Evolutionary conservation across 139 green algal species (phyloP).

Genomic region (Auxenochlorella pyrenoidosa): DNA sequence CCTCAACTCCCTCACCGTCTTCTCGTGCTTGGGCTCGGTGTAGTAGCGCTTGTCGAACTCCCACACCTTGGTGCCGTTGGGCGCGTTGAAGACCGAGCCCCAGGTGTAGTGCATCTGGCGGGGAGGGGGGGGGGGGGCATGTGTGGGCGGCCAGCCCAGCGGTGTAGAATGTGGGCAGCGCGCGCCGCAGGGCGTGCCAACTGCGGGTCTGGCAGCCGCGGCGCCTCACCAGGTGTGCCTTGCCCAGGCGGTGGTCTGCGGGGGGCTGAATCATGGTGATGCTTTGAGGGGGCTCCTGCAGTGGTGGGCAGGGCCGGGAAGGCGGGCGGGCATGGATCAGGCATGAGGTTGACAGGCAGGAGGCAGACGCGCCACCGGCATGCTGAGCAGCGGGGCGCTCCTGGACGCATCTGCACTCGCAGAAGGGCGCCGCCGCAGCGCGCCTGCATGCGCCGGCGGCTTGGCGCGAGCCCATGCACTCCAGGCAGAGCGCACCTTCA

Average conservation of each 20-base stretch:
- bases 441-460: too few species aligned
- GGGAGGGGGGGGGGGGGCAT: too few species aligned
- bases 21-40: slow-evolving; percentile 45
- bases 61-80: slow-evolving; percentile 66
- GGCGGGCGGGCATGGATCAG: neutral
- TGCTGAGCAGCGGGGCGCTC: too few species aligned
- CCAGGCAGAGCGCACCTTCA: slow-evolving; percentile 33
- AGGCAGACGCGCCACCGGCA: too few species aligned
- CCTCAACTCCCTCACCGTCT: slow-evolving; percentile 49
- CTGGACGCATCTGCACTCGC: too few species aligned
- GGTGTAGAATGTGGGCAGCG: too few species aligned
- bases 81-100: slow-evolving; percentile 58
- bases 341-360: neutral
- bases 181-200: too few species aligned
- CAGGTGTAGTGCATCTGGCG: slow-evolving; percentile 88
- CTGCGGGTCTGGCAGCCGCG: too few species aligned
- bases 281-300: slow-evolving; percentile 56
- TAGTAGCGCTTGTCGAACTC: slow-evolving; percentile 72
- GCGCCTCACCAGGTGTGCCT: slow-evolving; percentile 47
- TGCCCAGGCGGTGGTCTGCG: slow-evolving; percentile 70
- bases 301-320: neutral
- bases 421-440: too few species aligned
- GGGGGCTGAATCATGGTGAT: slow-evolving; percentile 86
- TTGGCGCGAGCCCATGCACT: too few species aligned
- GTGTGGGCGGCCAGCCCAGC: neutral